Percentiles rank a stretch among this genome's conserved stretches.
phyloP scores from a whole-genome alignment of 495 filamentous ascomycete species.

The Penicillium fimorum region DNA sequence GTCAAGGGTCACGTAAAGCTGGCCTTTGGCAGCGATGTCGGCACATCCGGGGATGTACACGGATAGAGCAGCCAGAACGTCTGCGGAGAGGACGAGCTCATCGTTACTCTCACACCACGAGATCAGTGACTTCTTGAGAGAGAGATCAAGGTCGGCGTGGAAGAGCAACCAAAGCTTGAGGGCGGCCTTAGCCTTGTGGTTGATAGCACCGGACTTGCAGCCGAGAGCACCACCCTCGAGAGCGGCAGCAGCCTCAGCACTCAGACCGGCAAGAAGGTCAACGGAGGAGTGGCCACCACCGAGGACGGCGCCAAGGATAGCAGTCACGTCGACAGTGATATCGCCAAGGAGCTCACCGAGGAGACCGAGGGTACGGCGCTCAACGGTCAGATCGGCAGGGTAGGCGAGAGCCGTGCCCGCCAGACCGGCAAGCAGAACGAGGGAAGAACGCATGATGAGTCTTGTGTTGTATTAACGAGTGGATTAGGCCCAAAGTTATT shows the following conservation, averaged over 20 bases:
- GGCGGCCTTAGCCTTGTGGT: conserved; percentile 30
- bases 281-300: conserved; percentile 16
- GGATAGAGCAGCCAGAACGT: conserved; percentile 30
- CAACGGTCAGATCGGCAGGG: conserved; percentile 31
- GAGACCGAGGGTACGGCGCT: conserved; percentile 33
- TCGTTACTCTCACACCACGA: conserved; percentile 31
- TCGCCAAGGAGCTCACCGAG: conserved; percentile 18
- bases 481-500: conserved; percentile 18
- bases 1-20: conserved; percentile 40
- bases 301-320: conserved; percentile 26
- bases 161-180: conserved; percentile 36
- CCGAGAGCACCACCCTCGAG: conserved; percentile 42
- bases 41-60: conserved; percentile 40
- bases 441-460: conserved; percentile 40
- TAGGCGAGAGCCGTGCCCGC: conserved; percentile 37
- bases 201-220: conserved; percentile 34
- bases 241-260: conserved; percentile 40
- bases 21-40: conserved; percentile 38
- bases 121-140: conserved; percentile 31
- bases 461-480: conserved; percentile 18
- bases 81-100: conserved; percentile 22
- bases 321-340: conserved; percentile 21
- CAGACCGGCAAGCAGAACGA: conserved; percentile 42
- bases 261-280: conserved; percentile 32
- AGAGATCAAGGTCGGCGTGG: conserved; percentile 27